Conservation (phyloP, 2,329 filamentous ascomycete species). For the Stromatinia cepivora region DNA sequence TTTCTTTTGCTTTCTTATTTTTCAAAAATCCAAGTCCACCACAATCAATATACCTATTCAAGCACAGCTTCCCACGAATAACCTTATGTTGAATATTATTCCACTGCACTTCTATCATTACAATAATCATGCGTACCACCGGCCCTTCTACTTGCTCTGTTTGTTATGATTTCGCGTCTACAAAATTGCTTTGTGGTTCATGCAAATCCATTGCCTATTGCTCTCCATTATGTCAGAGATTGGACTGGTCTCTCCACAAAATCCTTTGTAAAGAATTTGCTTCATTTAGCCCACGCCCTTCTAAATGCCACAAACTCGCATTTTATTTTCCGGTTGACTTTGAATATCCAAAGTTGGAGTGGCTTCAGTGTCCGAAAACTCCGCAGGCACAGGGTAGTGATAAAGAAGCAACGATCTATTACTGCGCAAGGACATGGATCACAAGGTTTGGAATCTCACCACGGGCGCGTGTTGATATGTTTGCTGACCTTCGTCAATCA, state of each 20-base stretch:
- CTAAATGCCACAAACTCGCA: not conserved
- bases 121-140: rapidly evolving
- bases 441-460: not conserved
- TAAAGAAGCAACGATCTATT: not conserved
- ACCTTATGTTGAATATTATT: not conserved
- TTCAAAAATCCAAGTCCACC: not conserved
- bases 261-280: not conserved
- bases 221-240: not conserved
- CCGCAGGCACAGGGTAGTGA: no score
- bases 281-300: not conserved
- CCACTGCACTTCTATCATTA: not conserved
- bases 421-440: no score
- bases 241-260: conserved; percentile 1
- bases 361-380: not conserved
- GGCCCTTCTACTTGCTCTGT: not conserved
- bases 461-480: not conserved
- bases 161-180: no score
- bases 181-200: not conserved
- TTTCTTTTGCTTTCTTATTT: no score
- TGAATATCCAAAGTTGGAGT: not conserved
- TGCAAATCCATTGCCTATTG: not conserved
- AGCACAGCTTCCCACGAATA: not conserved
- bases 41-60: not conserved
- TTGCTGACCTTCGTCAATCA: not conserved
- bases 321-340: not conserved